Base-by-base conservation (phyloP, 768 basidiomycete species). In the Boletus bicolor region DNA sequence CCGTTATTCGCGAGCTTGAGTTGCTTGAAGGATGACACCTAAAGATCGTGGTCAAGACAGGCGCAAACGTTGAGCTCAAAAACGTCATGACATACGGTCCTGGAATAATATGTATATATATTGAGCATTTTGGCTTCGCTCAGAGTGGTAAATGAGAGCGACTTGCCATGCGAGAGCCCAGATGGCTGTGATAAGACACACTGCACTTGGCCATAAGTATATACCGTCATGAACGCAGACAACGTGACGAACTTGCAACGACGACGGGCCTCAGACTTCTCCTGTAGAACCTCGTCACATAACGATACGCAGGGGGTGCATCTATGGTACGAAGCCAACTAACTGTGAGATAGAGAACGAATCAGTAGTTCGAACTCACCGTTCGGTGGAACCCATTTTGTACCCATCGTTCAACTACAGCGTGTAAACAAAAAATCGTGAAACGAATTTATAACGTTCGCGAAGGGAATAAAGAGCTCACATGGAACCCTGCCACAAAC, bases 91-190 rank as follows among this genome's bases (percentile, higher is more conserved):
- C 69, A 37, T 51, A 71, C 70, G 4, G 60, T 63, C 62, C 70
- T 71, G 41, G 6, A 51, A 37, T 0, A 5, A 19, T 36, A 21
- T 6, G 50, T 32, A 0, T 35, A 21, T 21, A 3, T 19, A 6
- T 32, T 55, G 7, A 58, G 50, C 7, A 26, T n/a, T 6, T 28
- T 5, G n/a, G 9, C 12, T 26, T 15, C 9, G 24, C 19, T 14
- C 12, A n/a, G 4, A 15, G 4, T 10, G 35, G 28, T 2, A 24
- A 24, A 14, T 28, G 19, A 37, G 6, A 35, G 1, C 44, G 17
- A 77, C 88, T 71, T 68, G 90, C 89, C 80, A 80, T 56, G 82
- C 70, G 9, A 91, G 70, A 24, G 80, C 64, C 84, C 87, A 91
- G 15, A 89, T 53, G 7, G 78, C 81, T 24, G 73, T 75, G 24